Conservation (phyloP, 2,329 filamentous ascomycete genomes). For the Sphaerulina musiva region DNA sequence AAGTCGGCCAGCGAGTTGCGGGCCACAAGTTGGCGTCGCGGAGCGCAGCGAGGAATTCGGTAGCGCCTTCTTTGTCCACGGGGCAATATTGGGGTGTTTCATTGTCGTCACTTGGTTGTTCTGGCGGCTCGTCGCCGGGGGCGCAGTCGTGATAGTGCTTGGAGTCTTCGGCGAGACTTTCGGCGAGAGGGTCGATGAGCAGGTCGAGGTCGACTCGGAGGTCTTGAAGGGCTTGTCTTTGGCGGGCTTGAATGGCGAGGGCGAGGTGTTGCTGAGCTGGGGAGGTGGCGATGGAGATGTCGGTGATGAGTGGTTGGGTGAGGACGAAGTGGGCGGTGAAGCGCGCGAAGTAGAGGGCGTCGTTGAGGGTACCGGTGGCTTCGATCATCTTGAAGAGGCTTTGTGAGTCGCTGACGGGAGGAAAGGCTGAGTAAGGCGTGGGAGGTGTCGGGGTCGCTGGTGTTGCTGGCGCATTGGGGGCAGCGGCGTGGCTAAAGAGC, state of each 20-base stretch:
- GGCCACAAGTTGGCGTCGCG: slow-evolving; percentile 29
- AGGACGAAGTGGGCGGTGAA: slow-evolving; percentile 26
- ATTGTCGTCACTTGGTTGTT: not conserved
- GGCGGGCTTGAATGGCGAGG: slow-evolving; percentile 16
- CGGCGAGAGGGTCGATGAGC: slow-evolving; percentile 23
- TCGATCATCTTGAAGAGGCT: slow-evolving; percentile 23
- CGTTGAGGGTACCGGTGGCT: slow-evolving; percentile 25
- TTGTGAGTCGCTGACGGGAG: slow-evolving; percentile 3
- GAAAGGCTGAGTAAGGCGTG: slow-evolving; percentile 3
- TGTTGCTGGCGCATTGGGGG: not conserved
- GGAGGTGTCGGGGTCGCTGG: not conserved
- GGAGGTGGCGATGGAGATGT: not conserved
- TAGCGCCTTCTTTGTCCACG: slow-evolving; percentile 24
- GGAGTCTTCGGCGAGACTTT: slow-evolving; percentile 21
- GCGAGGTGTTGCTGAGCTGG: slow-evolving; percentile 10
- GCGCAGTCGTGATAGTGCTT: slow-evolving; percentile 28
- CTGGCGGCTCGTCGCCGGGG: slow-evolving; percentile 22
- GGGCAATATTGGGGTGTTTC: slow-evolving; percentile 12
- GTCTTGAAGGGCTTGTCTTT: slow-evolving; percentile 10
- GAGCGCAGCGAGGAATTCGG: slow-evolving; percentile 23
- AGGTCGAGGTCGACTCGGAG: slow-evolving; percentile 24
- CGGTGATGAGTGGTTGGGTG: slow-evolving; percentile 6
- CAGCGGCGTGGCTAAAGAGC: not conserved
- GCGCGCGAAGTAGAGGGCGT: slow-evolving; percentile 28
- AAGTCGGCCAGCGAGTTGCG: slow-evolving; percentile 18